Base-by-base conservation (phyloP, 2,329 filamentous ascomycete species). In the Hymenoscyphus occultus region DNA sequence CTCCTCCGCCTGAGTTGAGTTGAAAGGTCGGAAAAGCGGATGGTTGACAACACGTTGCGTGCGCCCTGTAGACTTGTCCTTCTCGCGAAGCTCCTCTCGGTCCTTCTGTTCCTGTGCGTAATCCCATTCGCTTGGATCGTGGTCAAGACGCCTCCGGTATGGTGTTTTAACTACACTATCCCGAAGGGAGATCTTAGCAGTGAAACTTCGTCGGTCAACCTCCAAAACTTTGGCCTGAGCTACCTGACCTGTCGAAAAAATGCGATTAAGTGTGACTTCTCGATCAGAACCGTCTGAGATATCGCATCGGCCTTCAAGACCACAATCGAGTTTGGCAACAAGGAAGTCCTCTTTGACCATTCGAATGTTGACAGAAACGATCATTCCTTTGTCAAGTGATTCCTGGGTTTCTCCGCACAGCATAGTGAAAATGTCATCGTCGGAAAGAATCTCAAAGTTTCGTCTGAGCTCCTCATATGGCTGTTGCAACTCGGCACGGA, bases 21-120 rank as follows among this genome's bases (percentile, higher is more conserved):
- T 97, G 83, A 96, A 98, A 0, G 93, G 90, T 71, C 90, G 91
- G 85, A 98, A 99, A 16, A 98, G 86, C 32, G 95, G 94, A 76
- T 99, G 95, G 78, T 99, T 99, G 81, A 99, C 95, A 66, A 99
- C 95, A 76, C 95, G 88, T 77, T 96, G 92, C 2, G 91, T 90
- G 60, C 95, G 91, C 14, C 92, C 93, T 19, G 91, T 91, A 12
- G 86, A 86, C 75, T 92, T 90, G 74, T 95, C 92, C 79, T 93
- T 96, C 77, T 96, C 92, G 63, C 90, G 87, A 69, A 95, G 81
- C 64, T 91, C 88, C 64, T 96, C 93, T 75, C 87, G 89, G 74
- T 98, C 95, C 57, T 88, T 85, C 19, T 86, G 83, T 78, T 99
- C 95, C 71, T 92, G 88, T 2, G 84, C 81, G 69, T 90, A 89